Evolutionary conservation across 75 land plant genomes (phyloP), one percentile per base, ranked within the genome.

Genomic region (Sequoiadendron giganteum): DNA sequence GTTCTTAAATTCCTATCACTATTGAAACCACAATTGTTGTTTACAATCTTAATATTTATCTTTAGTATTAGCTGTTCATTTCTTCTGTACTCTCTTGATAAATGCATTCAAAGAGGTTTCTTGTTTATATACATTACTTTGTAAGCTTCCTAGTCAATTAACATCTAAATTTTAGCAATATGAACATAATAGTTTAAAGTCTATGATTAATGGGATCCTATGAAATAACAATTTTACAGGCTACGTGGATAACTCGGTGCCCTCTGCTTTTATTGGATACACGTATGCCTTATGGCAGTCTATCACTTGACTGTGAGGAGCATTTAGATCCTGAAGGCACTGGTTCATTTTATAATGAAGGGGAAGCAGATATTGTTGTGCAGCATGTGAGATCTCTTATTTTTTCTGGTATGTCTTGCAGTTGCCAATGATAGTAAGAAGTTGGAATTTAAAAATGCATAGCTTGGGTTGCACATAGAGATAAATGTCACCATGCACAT

Each of bases 301-400:
- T 96, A 78, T 94, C 94, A 34, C 85, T 93, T 75, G 97, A 95
- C 7, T 96, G 97, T 87, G 97, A 97, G 89, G 99, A 97, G 89
- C 92, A 91, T 70, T 47, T 96, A 85, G 99, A 97, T 80, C 96
- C 93, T 83, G 95, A 94, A 86, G 97, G 99, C 45, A 97, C 97
- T 52, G 97, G 99, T 8, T 97, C 97, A 85, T 96, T 93, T 80
- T 97, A 94, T 88, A 97, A 97, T 88, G 99, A 96, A 92, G 99
- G 97, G 52, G 99, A 97, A 91, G 97, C 97, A 85, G 96, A 97
- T 68, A 94, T 95, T 87, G 96, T 96, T 39, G 90, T 97, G 42
- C 93, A 96, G 78, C 97, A 97, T 91, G 95, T 97, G 42, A 91
- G 85, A 49, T 92, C 94, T 75, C 90, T 97, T 68, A 88, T 97